Evolutionary conservation across 768 basidiomycete genomes (phyloP), one percentile per base, ranked within the genome.

Genomic region (Polyporus arcularius): DNA sequence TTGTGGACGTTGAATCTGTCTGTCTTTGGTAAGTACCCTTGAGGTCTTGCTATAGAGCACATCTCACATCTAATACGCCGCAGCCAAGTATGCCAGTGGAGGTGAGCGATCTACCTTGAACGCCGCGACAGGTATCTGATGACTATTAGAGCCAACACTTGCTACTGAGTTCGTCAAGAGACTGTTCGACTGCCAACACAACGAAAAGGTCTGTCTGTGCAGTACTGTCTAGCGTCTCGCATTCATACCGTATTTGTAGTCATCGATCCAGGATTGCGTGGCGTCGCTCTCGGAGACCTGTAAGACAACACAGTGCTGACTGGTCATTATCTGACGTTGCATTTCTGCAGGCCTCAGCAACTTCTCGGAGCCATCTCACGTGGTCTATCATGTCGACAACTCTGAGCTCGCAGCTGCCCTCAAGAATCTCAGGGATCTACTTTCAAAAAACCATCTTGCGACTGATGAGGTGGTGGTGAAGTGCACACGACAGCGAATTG

Each of bases 201-300:
- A 95, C 67, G 92, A 94, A 74, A 94, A 94, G 81, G 89, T 86
- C 42, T 18, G 57, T 40, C 28, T 28, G 49, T 53, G 38, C 26
- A 26, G 4, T 1, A 8, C 6, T 35, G 16, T 57, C 12, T 4
- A 1, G 26, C 7, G 8, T 30, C 15, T 31, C 15, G 18, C 53
- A 41, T 45, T 3, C 9, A 41, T 42, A 12, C 46, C 6, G 21
- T 47, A 21, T 7, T 38, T 66, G 28, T 63, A 90, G 82, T 88
- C 89, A 7, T 92, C 90, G 0, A 88, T 93, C 51, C 91, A 93
- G 76, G 83, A 86, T 54, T 82, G 82, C 60, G 84, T 92, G 43
- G 80, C 82, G 3, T 77, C 80, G 4, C 80, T 93, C 11, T 82
- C 82, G 21, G 85, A 89, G 64, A 86, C 85, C 62, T 83, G 85